A percentile compares a stretch with the other conserved stretches of the same genome.
Evolutionary conservation across 2,329 filamentous ascomycete species (phyloP).

Genomic region (Pseudocercospora macadamiae): DNA sequence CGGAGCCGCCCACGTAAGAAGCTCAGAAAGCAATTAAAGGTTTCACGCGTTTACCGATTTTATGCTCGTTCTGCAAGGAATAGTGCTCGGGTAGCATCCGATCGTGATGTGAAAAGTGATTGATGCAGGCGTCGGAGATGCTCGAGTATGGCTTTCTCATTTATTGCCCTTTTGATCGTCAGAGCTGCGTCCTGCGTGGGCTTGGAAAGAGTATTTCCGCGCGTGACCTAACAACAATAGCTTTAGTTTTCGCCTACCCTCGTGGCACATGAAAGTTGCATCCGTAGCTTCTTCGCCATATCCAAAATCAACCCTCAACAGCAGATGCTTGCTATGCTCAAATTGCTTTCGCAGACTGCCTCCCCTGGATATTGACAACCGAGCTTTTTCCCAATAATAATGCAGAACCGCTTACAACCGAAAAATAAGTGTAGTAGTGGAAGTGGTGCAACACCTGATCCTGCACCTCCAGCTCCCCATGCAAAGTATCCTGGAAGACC

Average conservation of each 20-base stretch:
- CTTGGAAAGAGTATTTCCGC: background rate
- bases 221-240: background rate
- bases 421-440: background rate
- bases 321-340: conserved; percentile 2
- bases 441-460: background rate
- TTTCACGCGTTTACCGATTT: no score
- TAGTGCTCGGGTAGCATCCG: no score
- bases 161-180: no score
- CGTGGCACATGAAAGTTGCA: background rate
- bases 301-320: background rate
- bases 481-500: background rate
- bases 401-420: background rate
- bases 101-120: no score
- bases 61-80: no score
- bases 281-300: background rate
- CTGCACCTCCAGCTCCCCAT: background rate
- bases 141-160: no score
- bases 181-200: background rate
- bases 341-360: background rate
- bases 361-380: background rate
- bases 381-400: background rate
- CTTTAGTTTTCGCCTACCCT: background rate
- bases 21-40: no score
- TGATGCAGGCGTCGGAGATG: no score
- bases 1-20: background rate